Evolutionary conservation across 179 eudicot genomes (phyloP).

Genomic region (Beta macrorhiza): DNA sequence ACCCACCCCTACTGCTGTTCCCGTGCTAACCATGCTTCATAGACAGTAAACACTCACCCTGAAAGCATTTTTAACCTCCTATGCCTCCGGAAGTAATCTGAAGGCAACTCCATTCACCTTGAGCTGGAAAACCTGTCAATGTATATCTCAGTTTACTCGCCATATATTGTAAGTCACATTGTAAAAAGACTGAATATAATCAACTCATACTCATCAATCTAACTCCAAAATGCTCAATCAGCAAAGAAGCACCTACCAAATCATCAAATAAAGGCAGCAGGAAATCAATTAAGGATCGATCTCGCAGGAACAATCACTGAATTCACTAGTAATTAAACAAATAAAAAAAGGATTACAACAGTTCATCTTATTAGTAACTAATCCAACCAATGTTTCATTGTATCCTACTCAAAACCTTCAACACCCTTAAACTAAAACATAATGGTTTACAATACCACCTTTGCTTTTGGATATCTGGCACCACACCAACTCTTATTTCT

Average conservation of each 20-base stretch:
- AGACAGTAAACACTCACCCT: conserved; percentile 39
- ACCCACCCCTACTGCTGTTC: no score
- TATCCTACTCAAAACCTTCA: background rate
- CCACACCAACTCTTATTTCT: background rate
- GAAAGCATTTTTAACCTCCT: conserved; percentile 62
- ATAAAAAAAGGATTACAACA: no score
- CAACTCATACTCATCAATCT: background rate
- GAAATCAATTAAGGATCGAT: background rate
- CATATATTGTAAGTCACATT: background rate
- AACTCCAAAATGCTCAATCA: background rate
- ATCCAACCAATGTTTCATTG: background rate
- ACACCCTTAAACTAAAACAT: background rate
- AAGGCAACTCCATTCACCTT: conserved; percentile 78
- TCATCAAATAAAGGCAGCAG: background rate
- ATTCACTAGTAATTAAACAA: background rate
- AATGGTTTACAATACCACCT: background rate
- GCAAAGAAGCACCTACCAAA: background rate
- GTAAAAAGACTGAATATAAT: background rate
- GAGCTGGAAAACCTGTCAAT: conserved; percentile 66
- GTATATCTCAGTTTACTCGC: conserved; percentile 16
- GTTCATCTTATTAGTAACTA: no score
- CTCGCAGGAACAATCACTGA: background rate
- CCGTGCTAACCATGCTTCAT: no score
- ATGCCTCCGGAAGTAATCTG: conserved; percentile 72
- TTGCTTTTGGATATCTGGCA: background rate